Evolutionary conservation across 768 basidiomycete species (phyloP).

Genomic region (Rhodotorula babjevae): DNA sequence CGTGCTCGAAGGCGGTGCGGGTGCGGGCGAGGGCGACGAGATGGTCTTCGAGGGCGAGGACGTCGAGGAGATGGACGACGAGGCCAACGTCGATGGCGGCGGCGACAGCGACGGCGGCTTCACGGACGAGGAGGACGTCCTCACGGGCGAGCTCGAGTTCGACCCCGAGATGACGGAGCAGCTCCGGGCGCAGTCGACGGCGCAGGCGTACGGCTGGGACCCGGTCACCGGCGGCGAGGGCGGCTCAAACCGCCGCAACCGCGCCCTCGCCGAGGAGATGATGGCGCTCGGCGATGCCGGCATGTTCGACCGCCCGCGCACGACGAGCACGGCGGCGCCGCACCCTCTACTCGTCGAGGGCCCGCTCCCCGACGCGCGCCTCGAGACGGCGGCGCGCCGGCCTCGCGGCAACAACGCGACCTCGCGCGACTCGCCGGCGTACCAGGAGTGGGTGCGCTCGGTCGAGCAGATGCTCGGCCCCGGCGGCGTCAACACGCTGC

Average conservation of each 20-base stretch:
- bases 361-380: constrained; percentile 46
- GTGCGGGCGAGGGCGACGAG: constrained; percentile 54
- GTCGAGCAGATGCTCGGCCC: constrained; percentile 77
- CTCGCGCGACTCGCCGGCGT: constrained; percentile 49
- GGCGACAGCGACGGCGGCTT: constrained; percentile 47
- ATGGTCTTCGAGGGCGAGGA: constrained; percentile 48
- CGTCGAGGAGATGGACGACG: constrained; percentile 43
- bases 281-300: constrained; percentile 31
- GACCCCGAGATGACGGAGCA: constrained; percentile 38
- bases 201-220: constrained; percentile 37
- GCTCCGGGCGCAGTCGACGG: constrained; percentile 29
- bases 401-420: constrained; percentile 51
- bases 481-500: constrained; percentile 74
- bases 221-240: constrained; percentile 35
- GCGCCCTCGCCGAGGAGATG: constrained; percentile 28
- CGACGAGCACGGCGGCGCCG: constrained; percentile 50
- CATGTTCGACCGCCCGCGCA: constrained; percentile 46
- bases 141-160: constrained; percentile 38
- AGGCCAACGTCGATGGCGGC: constrained; percentile 40
- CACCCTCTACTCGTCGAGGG: constrained; percentile 74
- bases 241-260: constrained; percentile 22
- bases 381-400: constrained; percentile 39
- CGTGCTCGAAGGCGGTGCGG: constrained; percentile 53
- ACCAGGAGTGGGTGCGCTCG: constrained; percentile 47
- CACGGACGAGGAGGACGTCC: constrained; percentile 34